phyloP scores from a whole-genome alignment of 148 eudicot genomes.

The Fagopyrum tataricum region DNA sequence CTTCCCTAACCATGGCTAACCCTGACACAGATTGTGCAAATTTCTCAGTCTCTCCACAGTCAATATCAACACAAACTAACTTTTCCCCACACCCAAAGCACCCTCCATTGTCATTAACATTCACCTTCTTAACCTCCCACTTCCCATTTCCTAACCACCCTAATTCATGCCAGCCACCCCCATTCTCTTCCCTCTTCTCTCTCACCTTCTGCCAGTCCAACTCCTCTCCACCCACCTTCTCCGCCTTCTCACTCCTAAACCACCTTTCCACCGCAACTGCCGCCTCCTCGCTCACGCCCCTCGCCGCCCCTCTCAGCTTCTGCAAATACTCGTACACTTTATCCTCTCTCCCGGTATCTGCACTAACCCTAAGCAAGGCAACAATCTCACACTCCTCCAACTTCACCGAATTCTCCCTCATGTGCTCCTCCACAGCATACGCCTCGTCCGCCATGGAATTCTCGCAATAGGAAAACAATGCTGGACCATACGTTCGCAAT shows the following conservation, averaged over 20 bases:
- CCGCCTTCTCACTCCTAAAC: slow-evolving; percentile 53
- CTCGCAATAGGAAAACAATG: slow-evolving; percentile 45
- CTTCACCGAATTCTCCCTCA: slow-evolving; percentile 35
- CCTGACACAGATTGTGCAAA: slow-evolving; percentile 76
- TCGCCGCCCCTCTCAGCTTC: slow-evolving; percentile 54
- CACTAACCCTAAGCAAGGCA: slow-evolving; percentile 67
- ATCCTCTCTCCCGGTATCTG: slow-evolving; percentile 35
- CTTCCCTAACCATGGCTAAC: slow-evolving; percentile 81
- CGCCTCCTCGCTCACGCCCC: slow-evolving; percentile 49
- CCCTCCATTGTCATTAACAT: slow-evolving; percentile 35
- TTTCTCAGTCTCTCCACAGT: slow-evolving; percentile 58
- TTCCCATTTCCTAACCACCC: slow-evolving; percentile 86
- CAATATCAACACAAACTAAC: slow-evolving; percentile 82
- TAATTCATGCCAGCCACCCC: slow-evolving; percentile 96
- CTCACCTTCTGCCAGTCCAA: slow-evolving; percentile 43
- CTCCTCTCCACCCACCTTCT: slow-evolving; percentile 36
- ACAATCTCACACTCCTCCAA: slow-evolving; percentile 59
- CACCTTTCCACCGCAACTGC: slow-evolving; percentile 47
- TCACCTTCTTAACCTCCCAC: slow-evolving; percentile 51
- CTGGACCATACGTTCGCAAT: slow-evolving; percentile 70
- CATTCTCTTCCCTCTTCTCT: slow-evolving; percentile 45
- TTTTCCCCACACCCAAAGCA: slow-evolving; percentile 56
- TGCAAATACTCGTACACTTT: slow-evolving; percentile 85
- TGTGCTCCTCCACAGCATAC: slow-evolving; percentile 60
- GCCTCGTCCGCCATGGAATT: slow-evolving; percentile 57